Conservation (phyloP, 1,139 yeast species). For the Yamadazyma oceani region DNA sequence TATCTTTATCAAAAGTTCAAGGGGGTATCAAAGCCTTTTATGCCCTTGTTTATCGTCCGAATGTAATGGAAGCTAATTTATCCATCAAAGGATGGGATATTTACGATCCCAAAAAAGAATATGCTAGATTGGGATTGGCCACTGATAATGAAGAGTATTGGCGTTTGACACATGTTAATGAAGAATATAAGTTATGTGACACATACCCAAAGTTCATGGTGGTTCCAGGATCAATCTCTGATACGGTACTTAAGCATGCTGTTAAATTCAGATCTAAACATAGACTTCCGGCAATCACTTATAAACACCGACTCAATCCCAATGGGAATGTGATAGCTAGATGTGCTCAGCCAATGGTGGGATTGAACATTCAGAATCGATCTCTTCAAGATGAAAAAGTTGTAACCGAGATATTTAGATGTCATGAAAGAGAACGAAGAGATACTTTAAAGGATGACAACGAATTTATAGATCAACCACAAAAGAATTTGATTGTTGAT, state of each 20-base stretch:
- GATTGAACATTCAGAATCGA: constrained; percentile 75
- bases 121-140: constrained; percentile 58
- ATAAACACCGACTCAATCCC: constrained; percentile 56
- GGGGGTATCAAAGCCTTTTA: constrained; percentile 45
- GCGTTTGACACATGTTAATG: constrained; percentile 70
- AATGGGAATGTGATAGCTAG: constrained; percentile 83
- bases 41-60: constrained; percentile 51
- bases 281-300: constrained; percentile 80
- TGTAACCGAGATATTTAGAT: constrained; percentile 66
- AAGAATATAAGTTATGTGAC: constrained; percentile 64
- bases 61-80: constrained; percentile 61
- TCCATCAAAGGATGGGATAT: constrained; percentile 67
- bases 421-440: constrained; percentile 36
- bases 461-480: constrained; percentile 38
- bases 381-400: constrained; percentile 90
- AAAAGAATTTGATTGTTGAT: constrained; percentile 78
- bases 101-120: constrained; percentile 66
- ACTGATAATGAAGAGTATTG: constrained; percentile 39
- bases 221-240: constrained; percentile 76
- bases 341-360: constrained; percentile 92
- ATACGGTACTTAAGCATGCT: constrained; percentile 79
- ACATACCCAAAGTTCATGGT: constrained; percentile 72
- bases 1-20: constrained; percentile 39
- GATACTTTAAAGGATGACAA: constrained; percentile 12
- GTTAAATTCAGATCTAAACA: constrained; percentile 82